These are phyloP conservation scores for Sutorius australiensis DNA, from an alignment of 768 basidiomycete species.

Conservation along the genomic window DNA sequence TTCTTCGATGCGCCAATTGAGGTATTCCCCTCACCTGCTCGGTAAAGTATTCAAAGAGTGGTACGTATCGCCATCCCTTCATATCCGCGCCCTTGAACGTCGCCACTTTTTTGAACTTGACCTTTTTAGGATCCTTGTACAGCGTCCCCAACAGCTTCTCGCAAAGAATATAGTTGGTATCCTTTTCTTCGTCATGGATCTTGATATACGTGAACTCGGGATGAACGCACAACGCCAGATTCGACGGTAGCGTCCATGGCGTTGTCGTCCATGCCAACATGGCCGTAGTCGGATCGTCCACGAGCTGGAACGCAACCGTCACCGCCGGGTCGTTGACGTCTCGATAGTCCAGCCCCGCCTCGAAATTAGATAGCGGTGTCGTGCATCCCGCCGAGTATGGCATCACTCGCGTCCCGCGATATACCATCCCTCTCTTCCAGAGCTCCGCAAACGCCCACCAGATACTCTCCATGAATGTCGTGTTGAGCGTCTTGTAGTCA, in stretches of 20 bases:
- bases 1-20: background rate
- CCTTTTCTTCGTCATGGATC: conserved; percentile 84
- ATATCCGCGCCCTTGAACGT: conserved; percentile 88
- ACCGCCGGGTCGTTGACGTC: conserved; percentile 96
- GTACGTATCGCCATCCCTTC: conserved; percentile 94
- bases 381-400: conserved; percentile 97
- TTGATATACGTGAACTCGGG: conserved; percentile 96
- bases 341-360: conserved; percentile 87
- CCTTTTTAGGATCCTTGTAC: conserved; percentile 97
- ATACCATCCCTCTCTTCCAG: conserved; percentile 90
- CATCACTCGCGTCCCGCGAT: conserved; percentile 93
- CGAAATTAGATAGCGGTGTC: conserved; percentile 96
- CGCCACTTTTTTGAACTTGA: conserved; percentile 88
- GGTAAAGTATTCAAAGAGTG: conserved; percentile 95
- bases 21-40: conserved; percentile 61
- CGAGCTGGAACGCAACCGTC: conserved; percentile 87
- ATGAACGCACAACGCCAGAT: conserved; percentile 92
- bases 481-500: conserved; percentile 96
- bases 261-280: conserved; percentile 98
- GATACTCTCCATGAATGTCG: conserved; percentile 93
- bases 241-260: conserved; percentile 97
- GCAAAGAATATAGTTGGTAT: conserved; percentile 88
- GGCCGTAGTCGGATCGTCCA: conserved; percentile 87
- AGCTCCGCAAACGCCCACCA: conserved; percentile 99
- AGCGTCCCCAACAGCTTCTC: conserved; percentile 82